Percentiles rank a stretch among this genome's conserved stretches.
These are phyloP conservation scores for Xylariaceae sp. DNA, from an alignment of 2,329 filamentous ascomycete species.

Conservation along the genomic window DNA sequence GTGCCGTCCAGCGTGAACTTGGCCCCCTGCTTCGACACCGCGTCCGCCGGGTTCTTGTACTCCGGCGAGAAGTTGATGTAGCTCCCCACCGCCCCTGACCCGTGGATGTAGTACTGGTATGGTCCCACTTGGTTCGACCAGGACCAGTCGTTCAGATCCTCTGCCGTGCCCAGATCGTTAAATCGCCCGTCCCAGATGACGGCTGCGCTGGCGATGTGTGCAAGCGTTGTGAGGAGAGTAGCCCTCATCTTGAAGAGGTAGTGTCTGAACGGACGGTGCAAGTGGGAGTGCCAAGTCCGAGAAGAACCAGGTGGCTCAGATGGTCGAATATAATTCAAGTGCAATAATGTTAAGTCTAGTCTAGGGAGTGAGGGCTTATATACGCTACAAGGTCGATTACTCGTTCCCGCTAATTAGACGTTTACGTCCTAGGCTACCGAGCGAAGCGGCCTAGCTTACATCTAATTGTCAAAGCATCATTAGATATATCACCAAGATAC, in stretches of 20 bases:
- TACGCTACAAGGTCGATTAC: conserved; percentile 13
- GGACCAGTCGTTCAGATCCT: conserved; percentile 61
- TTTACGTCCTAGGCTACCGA: background rate
- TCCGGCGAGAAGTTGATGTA: conserved; percentile 64
- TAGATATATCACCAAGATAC: conserved; percentile 15
- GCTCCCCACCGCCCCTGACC: conserved; percentile 53
- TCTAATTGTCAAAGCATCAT: conserved; percentile 11
- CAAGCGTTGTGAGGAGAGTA: conserved; percentile 24
- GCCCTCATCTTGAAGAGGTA: conserved; percentile 27
- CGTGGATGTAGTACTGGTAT: conserved; percentile 80
- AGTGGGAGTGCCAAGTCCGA: background rate
- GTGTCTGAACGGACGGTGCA: background rate
- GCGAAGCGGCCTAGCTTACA: background rate
- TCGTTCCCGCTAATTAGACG: background rate
- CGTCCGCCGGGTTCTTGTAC: conserved; percentile 69
- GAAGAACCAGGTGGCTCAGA: background rate
- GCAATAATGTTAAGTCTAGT: background rate
- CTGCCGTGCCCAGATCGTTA: conserved; percentile 53
- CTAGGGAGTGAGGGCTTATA: conserved; percentile 2
- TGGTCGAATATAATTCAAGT: background rate
- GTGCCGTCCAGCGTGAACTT: conserved; percentile 68
- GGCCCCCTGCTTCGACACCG: conserved; percentile 63
- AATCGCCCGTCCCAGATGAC: conserved; percentile 65
- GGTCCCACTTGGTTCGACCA: conserved; percentile 65
- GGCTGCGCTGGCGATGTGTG: conserved; percentile 41